phyloP scores from a whole-genome alignment of 2,329 filamentous ascomycete genomes.

The Pseudogymnoascus sp. region DNA sequence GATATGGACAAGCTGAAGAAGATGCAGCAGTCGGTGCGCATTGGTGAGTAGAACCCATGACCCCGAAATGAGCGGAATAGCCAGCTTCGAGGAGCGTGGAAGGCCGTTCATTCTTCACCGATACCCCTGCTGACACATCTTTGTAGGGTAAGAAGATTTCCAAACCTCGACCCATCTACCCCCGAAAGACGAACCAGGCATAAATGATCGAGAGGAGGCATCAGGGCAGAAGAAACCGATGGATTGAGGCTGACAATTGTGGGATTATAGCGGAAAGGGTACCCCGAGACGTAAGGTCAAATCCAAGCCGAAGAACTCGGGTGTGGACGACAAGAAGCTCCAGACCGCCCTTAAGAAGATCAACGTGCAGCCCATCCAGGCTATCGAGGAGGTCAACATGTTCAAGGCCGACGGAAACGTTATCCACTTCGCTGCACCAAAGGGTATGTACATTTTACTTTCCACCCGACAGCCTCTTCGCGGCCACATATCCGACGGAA shows the following conservation, averaged over 20 bases:
- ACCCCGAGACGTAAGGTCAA: conserved; percentile 97
- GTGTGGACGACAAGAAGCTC: conserved; percentile 99
- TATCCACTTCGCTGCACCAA: conserved; percentile 96
- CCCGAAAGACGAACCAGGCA: conserved; percentile 1
- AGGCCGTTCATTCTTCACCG: not conserved
- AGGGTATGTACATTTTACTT: conserved; percentile 52
- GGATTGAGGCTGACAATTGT: conserved; percentile 21
- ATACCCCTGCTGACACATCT: conserved; percentile 6
- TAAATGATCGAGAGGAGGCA: not conserved
- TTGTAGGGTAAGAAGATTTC: conserved; percentile 7
- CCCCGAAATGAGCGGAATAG: not conserved
- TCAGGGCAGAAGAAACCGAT: conserved; percentile 9
- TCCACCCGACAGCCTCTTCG: not conserved
- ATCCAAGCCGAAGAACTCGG: conserved; percentile 88
- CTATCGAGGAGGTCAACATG: conserved; percentile 99
- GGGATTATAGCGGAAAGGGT: conserved; percentile 69
- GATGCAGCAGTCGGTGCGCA: conserved; percentile 55
- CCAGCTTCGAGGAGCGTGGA: not conserved
- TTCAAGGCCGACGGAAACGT: conserved; percentile 99
- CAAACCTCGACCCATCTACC: not conserved
- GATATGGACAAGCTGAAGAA: conserved; percentile 58
- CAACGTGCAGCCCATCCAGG: conserved; percentile 98
- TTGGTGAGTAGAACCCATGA: conserved; percentile 20
- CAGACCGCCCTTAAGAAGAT: conserved; percentile 97
- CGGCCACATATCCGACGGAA: not conserved